These are phyloP conservation scores for Botryobasidium botryosum DNA, from an alignment of 768 basidiomycete genomes.

Conservation along the genomic window DNA sequence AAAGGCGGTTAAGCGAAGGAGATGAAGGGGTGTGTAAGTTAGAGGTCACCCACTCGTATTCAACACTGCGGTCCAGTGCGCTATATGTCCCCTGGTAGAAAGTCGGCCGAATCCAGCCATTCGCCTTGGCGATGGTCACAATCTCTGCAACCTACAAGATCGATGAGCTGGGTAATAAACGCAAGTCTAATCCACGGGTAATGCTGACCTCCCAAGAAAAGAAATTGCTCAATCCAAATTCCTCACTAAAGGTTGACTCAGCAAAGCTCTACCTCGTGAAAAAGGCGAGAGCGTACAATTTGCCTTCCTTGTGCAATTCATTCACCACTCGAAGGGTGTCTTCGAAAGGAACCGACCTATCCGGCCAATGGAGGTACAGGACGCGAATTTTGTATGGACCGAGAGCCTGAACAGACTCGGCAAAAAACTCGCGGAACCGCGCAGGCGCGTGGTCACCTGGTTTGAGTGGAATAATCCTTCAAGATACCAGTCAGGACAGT, in stretches of 20 bases:
- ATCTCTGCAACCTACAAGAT: conserved; percentile 28
- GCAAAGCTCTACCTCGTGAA: conserved; percentile 20
- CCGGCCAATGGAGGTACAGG: conserved; percentile 32
- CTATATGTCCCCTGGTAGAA: conserved; percentile 31
- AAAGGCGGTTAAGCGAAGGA: too few species aligned
- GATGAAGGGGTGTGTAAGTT: too few species aligned
- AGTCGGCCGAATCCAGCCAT: conserved; percentile 32
- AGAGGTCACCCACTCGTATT: too few species aligned
- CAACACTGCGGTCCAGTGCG: too few species aligned
- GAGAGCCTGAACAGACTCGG: conserved; percentile 4
- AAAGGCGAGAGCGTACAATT: too few species aligned
- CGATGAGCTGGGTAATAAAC: conserved; percentile 7
- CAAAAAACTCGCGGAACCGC: conserved; percentile 6
- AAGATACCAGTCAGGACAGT: too few species aligned
- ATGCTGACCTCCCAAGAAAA: conserved; percentile 22
- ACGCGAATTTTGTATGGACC: conserved; percentile 14
- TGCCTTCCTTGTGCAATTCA: conserved; percentile 34
- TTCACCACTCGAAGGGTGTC: conserved; percentile 31
- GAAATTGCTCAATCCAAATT: conserved; percentile 31
- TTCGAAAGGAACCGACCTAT: conserved; percentile 28
- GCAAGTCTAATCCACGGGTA: neutral
- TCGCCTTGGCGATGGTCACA: conserved; percentile 24
- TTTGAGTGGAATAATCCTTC: conserved; percentile 14
- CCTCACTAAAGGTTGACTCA: too few species aligned
- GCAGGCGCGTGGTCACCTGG: conserved; percentile 9